A percentile compares a stretch with the other conserved stretches of the same genome.
These are phyloP conservation scores for Periconia macrospinosa DNA, from an alignment of 2,329 filamentous ascomycete genomes.

Conservation along the genomic window DNA sequence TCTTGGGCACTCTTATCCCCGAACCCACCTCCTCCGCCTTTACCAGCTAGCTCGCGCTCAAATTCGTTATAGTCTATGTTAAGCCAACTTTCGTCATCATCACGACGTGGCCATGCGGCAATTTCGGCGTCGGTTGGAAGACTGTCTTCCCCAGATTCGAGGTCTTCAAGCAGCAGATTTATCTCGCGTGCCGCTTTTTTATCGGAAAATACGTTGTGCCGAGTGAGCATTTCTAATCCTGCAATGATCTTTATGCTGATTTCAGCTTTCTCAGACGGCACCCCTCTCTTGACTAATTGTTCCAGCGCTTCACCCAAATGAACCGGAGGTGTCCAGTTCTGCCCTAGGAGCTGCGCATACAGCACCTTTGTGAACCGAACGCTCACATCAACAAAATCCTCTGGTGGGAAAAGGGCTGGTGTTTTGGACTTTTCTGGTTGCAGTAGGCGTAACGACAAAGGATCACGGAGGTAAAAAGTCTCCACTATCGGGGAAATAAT, in stretches of 20 bases:
- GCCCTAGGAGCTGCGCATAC: constrained; percentile 86
- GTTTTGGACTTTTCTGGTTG: constrained; percentile 53
- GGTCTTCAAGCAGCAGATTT: constrained; percentile 72
- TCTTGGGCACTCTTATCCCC: constrained; percentile 70
- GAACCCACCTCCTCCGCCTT: constrained; percentile 46
- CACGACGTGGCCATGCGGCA: constrained; percentile 65
- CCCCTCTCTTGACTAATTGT: constrained; percentile 29
- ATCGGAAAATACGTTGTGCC: constrained; percentile 67
- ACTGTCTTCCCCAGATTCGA: constrained; percentile 69
- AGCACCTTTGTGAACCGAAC: constrained; percentile 84
- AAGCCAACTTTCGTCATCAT: constrained; percentile 89
- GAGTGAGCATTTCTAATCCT: constrained; percentile 86
- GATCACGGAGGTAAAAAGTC: constrained; percentile 88
- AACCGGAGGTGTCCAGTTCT: constrained; percentile 72
- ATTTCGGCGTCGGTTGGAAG: constrained; percentile 79
- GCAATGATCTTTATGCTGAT: constrained; percentile 87
- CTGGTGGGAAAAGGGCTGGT: constrained; percentile 68
- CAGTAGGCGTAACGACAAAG: constrained; percentile 71
- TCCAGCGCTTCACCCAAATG: constrained; percentile 53
- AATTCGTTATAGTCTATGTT: constrained; percentile 91
- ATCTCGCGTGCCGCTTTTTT: constrained; percentile 74
- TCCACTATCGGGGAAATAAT: constrained; percentile 84
- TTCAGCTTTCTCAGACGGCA: constrained; percentile 53
- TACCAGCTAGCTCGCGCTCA: constrained; percentile 72
- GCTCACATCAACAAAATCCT: constrained; percentile 78